Evolutionary conservation across 129 eudicot species (phyloP), one percentile per base, ranked within the genome.

Genomic region (Heracleum sosnowskyi): DNA sequence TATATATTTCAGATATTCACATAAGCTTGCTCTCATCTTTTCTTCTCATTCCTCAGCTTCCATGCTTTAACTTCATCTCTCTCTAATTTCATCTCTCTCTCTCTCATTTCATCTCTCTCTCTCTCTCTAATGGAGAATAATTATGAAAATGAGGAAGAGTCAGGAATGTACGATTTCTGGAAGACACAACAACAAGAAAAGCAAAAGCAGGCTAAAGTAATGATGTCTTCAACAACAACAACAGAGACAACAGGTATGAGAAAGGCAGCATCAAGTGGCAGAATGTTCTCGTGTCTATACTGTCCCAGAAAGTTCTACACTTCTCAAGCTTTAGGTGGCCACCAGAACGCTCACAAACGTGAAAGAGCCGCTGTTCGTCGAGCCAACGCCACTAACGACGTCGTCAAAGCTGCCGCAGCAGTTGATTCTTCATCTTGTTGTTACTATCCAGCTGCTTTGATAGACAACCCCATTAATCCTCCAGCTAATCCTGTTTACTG

Each of bases 341-440:
- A 92, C 83, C 97, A 92, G 73, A 92, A 92, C 68, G 97, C 97
- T 4, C 97, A 92, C 85, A 92, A 92, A 72, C 91, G 93, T 1
- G 97, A 92, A 62, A 77, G 97, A 76, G 93, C 97, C 80, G 97
- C 97, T 72, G 88, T 90, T 39, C 85, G 92, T 37, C 76, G 93
- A 35, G 53, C 68, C 74, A 7, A 2, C 80, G n/a, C 69, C 79
- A 31, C 53, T 72, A 62, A 34, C 29, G 69, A 3, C 49, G 18
- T 26, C 10, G 3, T 49, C 6, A 26, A n/a, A 24, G 12, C 34
- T 28, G 7, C 45, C 26, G 26, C 75, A 1, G 76, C 7, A 1
- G 34, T 15, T 18, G 18, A 11, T 44, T 6, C 47, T 4, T 31
- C n/a, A 17, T 9, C 68, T 22, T 60, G 68, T n/a, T 66, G 77